Evolutionary conservation across 192 early-diverging fungal genomes (phyloP).

Genomic region (Umbelopsis isabellina): DNA sequence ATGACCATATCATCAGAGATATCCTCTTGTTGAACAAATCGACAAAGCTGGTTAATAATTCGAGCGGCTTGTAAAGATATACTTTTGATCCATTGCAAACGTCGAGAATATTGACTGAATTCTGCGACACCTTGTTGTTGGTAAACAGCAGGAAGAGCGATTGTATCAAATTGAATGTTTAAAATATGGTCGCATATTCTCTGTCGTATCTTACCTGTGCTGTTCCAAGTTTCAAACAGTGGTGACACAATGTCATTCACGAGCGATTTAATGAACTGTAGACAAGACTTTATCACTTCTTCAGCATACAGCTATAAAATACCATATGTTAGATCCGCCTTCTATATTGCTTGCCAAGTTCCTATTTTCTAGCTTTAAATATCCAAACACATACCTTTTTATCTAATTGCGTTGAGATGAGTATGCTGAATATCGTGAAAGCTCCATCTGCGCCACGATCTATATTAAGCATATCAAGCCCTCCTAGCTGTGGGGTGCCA

Average conservation of each 20-base stretch:
- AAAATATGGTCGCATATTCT: neutral
- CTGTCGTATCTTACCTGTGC: neutral
- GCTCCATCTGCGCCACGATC: neutral
- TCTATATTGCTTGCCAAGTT: neutral
- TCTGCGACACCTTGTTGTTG: neutral
- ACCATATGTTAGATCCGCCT: no score
- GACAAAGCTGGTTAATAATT: neutral
- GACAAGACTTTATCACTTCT: slow-evolving; percentile 26
- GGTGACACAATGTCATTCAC: slow-evolving; percentile 35
- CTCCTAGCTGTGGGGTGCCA: neutral
- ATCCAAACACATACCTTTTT: slow-evolving; percentile 13
- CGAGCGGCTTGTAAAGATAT: neutral
- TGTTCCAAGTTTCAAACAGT: slow-evolving; percentile 13
- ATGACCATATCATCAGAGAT: slow-evolving; percentile 51
- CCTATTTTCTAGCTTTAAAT: neutral
- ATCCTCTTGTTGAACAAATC: slow-evolving; percentile 39
- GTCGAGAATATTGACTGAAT: neutral
- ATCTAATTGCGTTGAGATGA: slow-evolving; percentile 21
- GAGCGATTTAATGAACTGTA: slow-evolving; percentile 29
- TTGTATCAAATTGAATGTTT: neutral
- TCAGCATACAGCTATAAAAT: slow-evolving; percentile 18
- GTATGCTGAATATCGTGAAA: slow-evolving; percentile 16
- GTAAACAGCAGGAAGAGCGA: no score
- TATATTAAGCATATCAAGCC: neutral
- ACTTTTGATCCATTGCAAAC: neutral